phyloP scores from a whole-genome alignment of 208 protist genomes.

The Leishmania tropica region DNA sequence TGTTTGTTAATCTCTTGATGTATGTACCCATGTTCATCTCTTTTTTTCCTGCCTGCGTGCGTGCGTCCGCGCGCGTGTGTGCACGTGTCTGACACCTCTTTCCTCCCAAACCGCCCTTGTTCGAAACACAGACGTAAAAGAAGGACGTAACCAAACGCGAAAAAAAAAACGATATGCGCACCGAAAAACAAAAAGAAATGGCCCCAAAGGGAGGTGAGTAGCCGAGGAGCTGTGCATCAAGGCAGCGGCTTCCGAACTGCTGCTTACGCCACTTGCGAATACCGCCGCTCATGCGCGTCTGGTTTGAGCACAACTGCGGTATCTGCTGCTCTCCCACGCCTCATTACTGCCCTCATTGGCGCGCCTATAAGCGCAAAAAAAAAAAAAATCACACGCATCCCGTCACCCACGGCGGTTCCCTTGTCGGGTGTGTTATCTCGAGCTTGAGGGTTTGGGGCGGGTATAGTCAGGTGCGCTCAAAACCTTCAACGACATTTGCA shows the following conservation, averaged over 20 bases:
- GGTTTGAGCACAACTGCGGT: not conserved
- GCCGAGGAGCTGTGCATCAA: not conserved
- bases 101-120: too few species aligned
- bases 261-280: not conserved
- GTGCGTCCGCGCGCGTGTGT: too few species aligned
- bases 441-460: too few species aligned
- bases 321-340: not conserved
- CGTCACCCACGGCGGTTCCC: not conserved
- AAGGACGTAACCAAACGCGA: too few species aligned
- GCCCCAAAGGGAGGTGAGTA: not conserved
- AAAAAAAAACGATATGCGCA: too few species aligned
- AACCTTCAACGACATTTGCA: not conserved
- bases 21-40: too few species aligned
- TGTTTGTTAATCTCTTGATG: too few species aligned
- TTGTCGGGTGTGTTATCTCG: not conserved
- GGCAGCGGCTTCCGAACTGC: not conserved
- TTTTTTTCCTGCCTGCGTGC: too few species aligned
- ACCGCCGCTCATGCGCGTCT: not conserved
- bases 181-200: not conserved
- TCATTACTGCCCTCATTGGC: not conserved
- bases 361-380: not conserved
- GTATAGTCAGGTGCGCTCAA: not conserved
- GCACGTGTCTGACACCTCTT: too few species aligned
- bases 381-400: not conserved
- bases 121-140: too few species aligned